Percentiles rank a stretch among this genome's conserved stretches.
phyloP scores from a whole-genome alignment of 371 early-diverging fungal genomes.

The Lichtheimia corymbifera region DNA sequence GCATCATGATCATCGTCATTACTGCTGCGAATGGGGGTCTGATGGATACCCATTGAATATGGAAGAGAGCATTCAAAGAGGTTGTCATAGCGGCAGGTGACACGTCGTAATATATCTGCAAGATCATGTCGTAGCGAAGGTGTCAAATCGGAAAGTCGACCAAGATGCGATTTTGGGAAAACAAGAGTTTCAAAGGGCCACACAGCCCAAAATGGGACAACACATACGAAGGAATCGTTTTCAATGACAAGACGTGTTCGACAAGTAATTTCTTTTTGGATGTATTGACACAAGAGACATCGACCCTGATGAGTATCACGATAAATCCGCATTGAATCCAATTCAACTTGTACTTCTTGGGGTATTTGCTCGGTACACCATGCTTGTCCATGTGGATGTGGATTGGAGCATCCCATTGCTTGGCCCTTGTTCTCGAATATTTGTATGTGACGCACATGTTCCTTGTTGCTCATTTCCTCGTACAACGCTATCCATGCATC shows the following conservation, averaged over 20 bases:
- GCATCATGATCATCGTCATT: conserved; percentile 22
- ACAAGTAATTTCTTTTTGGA: conserved; percentile 58
- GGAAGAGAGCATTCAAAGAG: conserved; percentile 91
- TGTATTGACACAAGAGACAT: conserved; percentile 85
- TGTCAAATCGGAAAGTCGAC: conserved; percentile 57
- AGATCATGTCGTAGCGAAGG: conserved; percentile 49
- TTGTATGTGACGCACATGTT: conserved; percentile 73
- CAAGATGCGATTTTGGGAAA: conserved; percentile 69
- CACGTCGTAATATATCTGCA: conserved; percentile 71
- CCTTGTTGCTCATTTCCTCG: conserved; percentile 41
- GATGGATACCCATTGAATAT: conserved; percentile 94
- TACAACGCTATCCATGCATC: conserved; percentile 71
- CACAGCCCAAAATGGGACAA: conserved; percentile 94
- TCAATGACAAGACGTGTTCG: conserved; percentile 73
- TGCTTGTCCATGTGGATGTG: conserved; percentile 91
- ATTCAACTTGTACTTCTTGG: conserved; percentile 73
- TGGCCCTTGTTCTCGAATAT: conserved; percentile 96
- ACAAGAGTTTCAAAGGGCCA: conserved; percentile 96
- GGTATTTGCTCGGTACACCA: conserved; percentile 90
- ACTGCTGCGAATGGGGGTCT: conserved; percentile 65
- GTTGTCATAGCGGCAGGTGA: conserved; percentile 89
- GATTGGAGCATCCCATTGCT: conserved; percentile 95
- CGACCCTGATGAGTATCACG: conserved; percentile 36
- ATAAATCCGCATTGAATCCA: conserved; percentile 60
- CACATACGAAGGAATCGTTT: conserved; percentile 76